Evolutionary conservation across 73 alveolate species (phyloP), one percentile per base, ranked within the genome.

Genomic region (Paramecium octaurelia): DNA sequence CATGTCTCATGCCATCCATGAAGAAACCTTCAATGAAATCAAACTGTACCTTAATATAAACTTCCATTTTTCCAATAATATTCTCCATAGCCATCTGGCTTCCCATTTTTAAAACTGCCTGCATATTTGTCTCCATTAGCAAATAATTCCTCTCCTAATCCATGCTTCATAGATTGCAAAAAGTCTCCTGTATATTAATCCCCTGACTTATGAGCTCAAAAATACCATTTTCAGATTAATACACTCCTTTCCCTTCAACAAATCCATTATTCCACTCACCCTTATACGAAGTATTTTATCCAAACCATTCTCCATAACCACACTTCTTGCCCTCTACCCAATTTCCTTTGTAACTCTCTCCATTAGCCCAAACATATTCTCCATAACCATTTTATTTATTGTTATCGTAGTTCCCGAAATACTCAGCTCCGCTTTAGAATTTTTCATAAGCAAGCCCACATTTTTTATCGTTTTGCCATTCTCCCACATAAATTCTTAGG

Each of bases 61-160:
- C 93, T 69, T 11, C 98, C 97, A 58, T 95, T 94, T 35, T 92
- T 94, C 98, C 98, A 95, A 50, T 73, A 80, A 90, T 93, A 95
- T 12, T 68, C 92, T n/a, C 98, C 98, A 36, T 29, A 73, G 6
- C 98, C 98, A 36, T 95, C 97, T 9, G 95, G 94, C 69, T 80
- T 77, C 1, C 98, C 98, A 43, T 87, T 60, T 12, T 91, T 58
- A 92, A 90, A 95, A 7, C 92, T 80, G 1, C 98, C 98, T 18
- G 91, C 93, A 68, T 95, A 95, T 11, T 50, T 64, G 58, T 95
- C 98, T n/a, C 97, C 97, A 86, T 94, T 95, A 36, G 70, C 57
- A 57, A 95, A 95, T 24, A 58, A 57, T 42, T 95, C 98, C 23
- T 84, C 68, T 0, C 60, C 60, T 80, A 92, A 92, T 11, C 98